These are phyloP conservation scores for Smittium culicis DNA, from an alignment of 371 early-diverging fungal species.

Conservation along the genomic window DNA sequence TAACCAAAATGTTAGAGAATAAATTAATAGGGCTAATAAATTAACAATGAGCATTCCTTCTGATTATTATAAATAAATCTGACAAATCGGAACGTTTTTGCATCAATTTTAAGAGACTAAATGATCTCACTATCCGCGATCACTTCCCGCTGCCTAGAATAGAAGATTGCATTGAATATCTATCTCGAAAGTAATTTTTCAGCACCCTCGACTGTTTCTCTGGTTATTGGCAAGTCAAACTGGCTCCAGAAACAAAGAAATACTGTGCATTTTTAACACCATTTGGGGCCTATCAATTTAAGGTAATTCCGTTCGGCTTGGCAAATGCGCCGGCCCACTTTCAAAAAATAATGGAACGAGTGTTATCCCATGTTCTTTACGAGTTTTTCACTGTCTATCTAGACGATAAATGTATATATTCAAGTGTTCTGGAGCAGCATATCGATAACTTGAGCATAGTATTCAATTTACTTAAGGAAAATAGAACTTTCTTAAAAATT, in stretches of 20 bases:
- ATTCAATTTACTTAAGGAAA: too few species aligned
- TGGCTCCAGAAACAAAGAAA: neutral
- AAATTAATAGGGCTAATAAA: too few species aligned
- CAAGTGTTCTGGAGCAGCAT: neutral
- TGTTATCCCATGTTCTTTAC: neutral
- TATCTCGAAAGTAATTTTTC: neutral
- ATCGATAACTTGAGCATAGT: too few species aligned
- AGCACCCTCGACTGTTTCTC: neutral
- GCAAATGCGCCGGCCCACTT: neutral
- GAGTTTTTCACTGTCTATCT: neutral
- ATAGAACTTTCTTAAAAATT: too few species aligned
- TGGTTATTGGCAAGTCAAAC: slow-evolving; percentile 2
- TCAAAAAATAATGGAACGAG: neutral
- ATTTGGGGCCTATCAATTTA: neutral
- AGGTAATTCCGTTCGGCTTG: neutral
- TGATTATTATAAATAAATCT: too few species aligned
- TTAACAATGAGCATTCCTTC: too few species aligned
- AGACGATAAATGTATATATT: neutral
- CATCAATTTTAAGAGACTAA: too few species aligned
- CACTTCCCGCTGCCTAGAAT: slow-evolving; percentile 32
- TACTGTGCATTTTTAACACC: neutral
- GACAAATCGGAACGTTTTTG: too few species aligned
- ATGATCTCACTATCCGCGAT: too few species aligned
- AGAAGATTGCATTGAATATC: slow-evolving; percentile 29
- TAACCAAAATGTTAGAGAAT: too few species aligned